phyloP scores from a whole-genome alignment of 306 rosid genomes.

The Inga oerstediana region DNA sequence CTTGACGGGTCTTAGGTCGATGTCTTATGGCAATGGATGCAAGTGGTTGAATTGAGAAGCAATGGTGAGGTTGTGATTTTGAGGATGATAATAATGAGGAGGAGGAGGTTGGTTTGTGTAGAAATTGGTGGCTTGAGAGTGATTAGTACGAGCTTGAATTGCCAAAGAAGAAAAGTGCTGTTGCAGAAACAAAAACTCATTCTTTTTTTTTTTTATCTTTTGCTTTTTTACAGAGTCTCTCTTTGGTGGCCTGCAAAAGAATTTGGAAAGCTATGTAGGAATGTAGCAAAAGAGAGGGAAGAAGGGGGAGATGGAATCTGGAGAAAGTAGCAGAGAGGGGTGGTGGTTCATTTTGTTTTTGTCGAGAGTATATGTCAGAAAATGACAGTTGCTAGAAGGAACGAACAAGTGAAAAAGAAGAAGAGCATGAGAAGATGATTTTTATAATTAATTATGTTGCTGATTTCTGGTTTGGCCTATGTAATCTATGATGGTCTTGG shows the following conservation, averaged over 20 bases:
- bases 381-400: constrained; percentile 61
- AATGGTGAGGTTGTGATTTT: neutral
- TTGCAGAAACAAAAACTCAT: neutral
- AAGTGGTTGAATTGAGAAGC: constrained; percentile 7
- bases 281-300: constrained; percentile 34
- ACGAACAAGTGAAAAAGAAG: constrained; percentile 11
- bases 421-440: neutral
- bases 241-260: constrained; percentile 31
- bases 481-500: no score
- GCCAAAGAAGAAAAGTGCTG: neutral
- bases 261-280: constrained; percentile 40
- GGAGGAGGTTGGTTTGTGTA: constrained; percentile 6
- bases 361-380: constrained; percentile 76
- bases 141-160: constrained; percentile 53
- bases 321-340: neutral
- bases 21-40: constrained; percentile 14
- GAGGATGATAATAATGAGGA: constrained; percentile 26
- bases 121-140: constrained; percentile 54
- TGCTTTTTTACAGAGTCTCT: constrained; percentile 32
- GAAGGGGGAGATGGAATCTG: constrained; percentile 9
- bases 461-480: no score
- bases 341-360: constrained; percentile 57
- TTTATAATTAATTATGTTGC: no score
- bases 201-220: constrained; percentile 10
- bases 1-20: constrained; percentile 67